A percentile compares a stretch with the other conserved stretches of the same genome.
Conservation (phyloP, 106 monocot species). For the Vanilla planifolia region DNA sequence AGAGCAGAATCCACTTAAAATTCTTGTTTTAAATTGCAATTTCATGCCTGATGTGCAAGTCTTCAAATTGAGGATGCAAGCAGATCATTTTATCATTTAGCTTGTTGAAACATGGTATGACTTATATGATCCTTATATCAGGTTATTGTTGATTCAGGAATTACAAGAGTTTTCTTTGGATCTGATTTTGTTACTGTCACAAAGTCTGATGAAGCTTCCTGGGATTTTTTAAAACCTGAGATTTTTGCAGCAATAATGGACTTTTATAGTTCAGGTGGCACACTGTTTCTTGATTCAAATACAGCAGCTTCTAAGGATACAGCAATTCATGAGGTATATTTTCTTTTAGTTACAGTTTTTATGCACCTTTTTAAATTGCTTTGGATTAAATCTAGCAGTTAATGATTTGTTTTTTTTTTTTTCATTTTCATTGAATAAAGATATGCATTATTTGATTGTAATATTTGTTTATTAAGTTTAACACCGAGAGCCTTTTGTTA, state of each 20-base stretch:
- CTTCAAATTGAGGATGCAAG: no score
- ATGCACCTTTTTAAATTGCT: background rate
- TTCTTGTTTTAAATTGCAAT: no score
- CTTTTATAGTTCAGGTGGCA: constrained; percentile 76
- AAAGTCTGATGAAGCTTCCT: constrained; percentile 83
- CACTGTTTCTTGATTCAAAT: constrained; percentile 73
- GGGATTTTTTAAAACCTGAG: constrained; percentile 96
- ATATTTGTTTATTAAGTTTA: no score
- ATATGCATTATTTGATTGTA: no score
- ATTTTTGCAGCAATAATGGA: constrained; percentile 98
- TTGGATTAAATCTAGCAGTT: no score
- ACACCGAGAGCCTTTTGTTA: no score
- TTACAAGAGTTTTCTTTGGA: constrained; percentile 85
- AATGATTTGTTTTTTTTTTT: no score
- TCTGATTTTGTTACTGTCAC: constrained; percentile 92
- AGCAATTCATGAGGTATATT: constrained; percentile 75
- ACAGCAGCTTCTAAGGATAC: constrained; percentile 79
- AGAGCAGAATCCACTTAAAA: no score
- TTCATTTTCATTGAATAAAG: no score
- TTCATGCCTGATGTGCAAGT: no score
- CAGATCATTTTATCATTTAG: background rate
- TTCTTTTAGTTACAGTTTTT: background rate
- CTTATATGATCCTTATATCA: background rate
- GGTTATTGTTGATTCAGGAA: constrained; percentile 37
- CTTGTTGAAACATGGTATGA: background rate